Percentiles rank a stretch among this genome's conserved stretches.
These are phyloP conservation scores for Darksidea phi DNA, from an alignment of 495 filamentous ascomycete genomes.

Conservation along the genomic window DNA sequence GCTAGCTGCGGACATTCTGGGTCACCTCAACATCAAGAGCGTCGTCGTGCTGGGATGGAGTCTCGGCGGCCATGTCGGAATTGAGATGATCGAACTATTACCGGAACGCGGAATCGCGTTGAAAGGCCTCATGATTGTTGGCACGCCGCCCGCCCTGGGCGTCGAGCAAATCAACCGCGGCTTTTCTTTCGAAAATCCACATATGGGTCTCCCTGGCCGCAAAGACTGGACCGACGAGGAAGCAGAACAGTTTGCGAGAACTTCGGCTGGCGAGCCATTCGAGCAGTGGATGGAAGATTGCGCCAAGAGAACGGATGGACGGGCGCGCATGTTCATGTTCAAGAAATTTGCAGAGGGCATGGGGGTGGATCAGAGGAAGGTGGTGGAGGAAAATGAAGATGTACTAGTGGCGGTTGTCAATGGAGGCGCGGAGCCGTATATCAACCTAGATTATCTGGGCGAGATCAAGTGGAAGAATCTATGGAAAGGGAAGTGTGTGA, in stretches of 20 bases:
- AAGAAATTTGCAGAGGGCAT: conserved; percentile 18
- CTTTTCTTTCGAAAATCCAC: conserved; percentile 17
- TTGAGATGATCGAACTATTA: conserved; percentile 34
- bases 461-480: conserved; percentile 26
- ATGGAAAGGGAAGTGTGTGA: conserved; percentile 28
- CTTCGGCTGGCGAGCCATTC: conserved; percentile 10
- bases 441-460: conserved; percentile 32
- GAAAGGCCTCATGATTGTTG: conserved; percentile 33
- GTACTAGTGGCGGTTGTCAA: conserved; percentile 27
- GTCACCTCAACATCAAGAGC: conserved; percentile 11
- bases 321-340: conserved; percentile 26
- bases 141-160: conserved; percentile 31
- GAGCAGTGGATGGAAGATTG: conserved; percentile 31
- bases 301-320: conserved; percentile 29
- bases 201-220: conserved; percentile 10
- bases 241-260: conserved; percentile 8
- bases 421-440: conserved; percentile 31
- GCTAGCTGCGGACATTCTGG: conserved; percentile 25
- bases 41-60: conserved; percentile 36
- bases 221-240: conserved; percentile 16
- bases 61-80: conserved; percentile 36
- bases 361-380: conserved; percentile 26
- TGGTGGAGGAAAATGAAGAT: conserved; percentile 15
- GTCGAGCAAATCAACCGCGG: conserved; percentile 14
- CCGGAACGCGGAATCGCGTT: background rate